Evolutionary conservation across 2,329 filamentous ascomycete species (phyloP).

Genomic region (Phyllosticta ampelicida): DNA sequence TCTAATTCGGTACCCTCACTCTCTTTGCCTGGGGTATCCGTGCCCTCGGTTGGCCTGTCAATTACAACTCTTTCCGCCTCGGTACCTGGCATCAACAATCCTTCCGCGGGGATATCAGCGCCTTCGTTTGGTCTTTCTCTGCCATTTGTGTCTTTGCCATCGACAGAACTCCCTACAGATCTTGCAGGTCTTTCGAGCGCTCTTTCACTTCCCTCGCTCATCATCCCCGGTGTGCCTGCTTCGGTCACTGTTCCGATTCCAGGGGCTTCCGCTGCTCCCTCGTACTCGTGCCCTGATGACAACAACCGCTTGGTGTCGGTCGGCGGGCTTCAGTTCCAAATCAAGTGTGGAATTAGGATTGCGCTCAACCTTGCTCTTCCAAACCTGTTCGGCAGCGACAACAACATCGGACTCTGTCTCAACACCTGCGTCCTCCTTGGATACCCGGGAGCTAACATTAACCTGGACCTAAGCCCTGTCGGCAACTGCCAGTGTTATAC

Average conservation of each 20-base stretch:
- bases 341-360: constrained; percentile 7
- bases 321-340: background rate
- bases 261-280: background rate
- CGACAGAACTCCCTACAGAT: background rate
- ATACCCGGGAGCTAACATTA: background rate
- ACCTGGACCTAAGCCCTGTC: background rate
- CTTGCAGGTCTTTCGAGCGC: background rate
- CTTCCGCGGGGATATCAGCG: background rate
- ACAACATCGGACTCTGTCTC: constrained; percentile 4
- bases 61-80: background rate
- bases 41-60: background rate
- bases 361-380: constrained; percentile 3
- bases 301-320: background rate
- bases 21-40: background rate
- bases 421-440: constrained; percentile 5
- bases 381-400: constrained; percentile 1
- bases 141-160: background rate
- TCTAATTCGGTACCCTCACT: background rate
- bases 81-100: background rate
- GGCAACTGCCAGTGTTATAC: constrained; percentile 6
- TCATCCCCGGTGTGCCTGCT: background rate
- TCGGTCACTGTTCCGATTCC: background rate
- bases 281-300: background rate
- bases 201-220: background rate
- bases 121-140: background rate